Base-by-base conservation (phyloP, 1,284 basidiomycete genomes). In the Ustilago cynodontis region DNA sequence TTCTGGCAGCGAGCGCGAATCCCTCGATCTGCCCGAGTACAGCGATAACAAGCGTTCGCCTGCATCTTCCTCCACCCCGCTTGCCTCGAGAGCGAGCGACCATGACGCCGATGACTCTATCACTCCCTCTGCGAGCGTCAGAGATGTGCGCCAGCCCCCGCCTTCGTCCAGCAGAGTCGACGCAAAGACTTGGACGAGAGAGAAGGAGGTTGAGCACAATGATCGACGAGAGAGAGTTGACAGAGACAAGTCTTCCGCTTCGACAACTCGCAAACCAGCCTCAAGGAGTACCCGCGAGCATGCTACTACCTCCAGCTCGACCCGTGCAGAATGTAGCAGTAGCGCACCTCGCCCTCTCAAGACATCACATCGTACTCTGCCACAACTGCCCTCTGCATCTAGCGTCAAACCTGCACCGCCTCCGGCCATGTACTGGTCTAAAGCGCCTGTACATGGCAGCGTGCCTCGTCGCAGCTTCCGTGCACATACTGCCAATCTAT, bases 401-500 rank as follows among this genome's bases (percentile, higher is more conserved):
- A 71, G 61, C 50, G 66, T 81, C 31, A 61, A 55, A 18, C 74
- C 74, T 11, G 81, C 82, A 10, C 73, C 78, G 24, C 71, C 71
- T 31, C 74, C 85, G n/a, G 83, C 86, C 8, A 94, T 95, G 92
- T 93, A 95, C 86, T 95, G 93, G 92, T 93, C 92, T 75, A 89
- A 90, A 60, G 91, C 93, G 1, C 92, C 94, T 0, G 91, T 92
- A 8, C 92, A 93, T 83, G 94, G 94, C 0, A 78, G 87, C 1
- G 86, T 94, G 51, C 94, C 94, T 2, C 89, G 88, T 76, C 90
- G 91, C 73, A 90, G 90, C 11, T 90, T 95, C 87, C 90, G 94
- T 3, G 93, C 94, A 1, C 94, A 95, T 84, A 93, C 90, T 9
- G 91, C 92, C 52, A 95, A 92, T 1, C 88, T 96, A 39, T 91